Evolutionary conservation across 192 early-diverging fungal genomes (phyloP).

Genomic region (Entophlyctis helioformis): DNA sequence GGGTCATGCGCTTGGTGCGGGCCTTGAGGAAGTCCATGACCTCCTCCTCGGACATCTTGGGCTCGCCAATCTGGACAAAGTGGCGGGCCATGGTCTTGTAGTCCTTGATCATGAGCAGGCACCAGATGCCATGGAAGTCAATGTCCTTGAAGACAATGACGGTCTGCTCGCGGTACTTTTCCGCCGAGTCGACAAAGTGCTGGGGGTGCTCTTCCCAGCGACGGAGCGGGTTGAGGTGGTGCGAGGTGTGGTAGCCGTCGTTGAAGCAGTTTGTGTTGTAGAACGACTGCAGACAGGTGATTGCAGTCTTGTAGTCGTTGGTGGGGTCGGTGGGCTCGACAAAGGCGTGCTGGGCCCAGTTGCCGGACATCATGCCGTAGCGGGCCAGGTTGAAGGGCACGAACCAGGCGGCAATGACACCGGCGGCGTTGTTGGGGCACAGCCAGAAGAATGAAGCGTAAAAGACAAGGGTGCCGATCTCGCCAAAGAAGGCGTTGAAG

Average conservation of each 20-base stretch:
- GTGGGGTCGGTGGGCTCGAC: slow-evolving; percentile 14
- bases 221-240: slow-evolving; percentile 28
- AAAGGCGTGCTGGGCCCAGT: slow-evolving; percentile 35
- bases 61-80: slow-evolving; percentile 11
- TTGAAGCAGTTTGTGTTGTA: slow-evolving; percentile 27
- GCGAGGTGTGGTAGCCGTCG: slow-evolving; percentile 35
- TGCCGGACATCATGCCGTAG: slow-evolving; percentile 30
- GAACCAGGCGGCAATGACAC: slow-evolving; percentile 8
- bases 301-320: too few relatives aligned
- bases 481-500: slow-evolving; percentile 3
- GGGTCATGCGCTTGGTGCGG: slow-evolving; percentile 8
- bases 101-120: slow-evolving; percentile 13
- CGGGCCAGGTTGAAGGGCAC: slow-evolving; percentile 19
- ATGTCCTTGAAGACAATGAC: slow-evolving; percentile 14
- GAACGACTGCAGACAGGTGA: slow-evolving; percentile 15
- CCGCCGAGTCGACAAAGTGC: slow-evolving; percentile 6
- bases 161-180: slow-evolving; percentile 14
- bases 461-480: slow-evolving; percentile 5
- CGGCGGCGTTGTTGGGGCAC: slow-evolving; percentile 7
- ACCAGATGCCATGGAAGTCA: slow-evolving; percentile 20
- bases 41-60: slow-evolving; percentile 5
- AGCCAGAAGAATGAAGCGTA: slow-evolving; percentile 1
- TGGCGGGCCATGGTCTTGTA: slow-evolving; percentile 13
- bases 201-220: slow-evolving; percentile 34
- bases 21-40: slow-evolving; percentile 12